phyloP scores from a whole-genome alignment of 768 basidiomycete genomes.

The Krasilnikovozyma curviuscula region DNA sequence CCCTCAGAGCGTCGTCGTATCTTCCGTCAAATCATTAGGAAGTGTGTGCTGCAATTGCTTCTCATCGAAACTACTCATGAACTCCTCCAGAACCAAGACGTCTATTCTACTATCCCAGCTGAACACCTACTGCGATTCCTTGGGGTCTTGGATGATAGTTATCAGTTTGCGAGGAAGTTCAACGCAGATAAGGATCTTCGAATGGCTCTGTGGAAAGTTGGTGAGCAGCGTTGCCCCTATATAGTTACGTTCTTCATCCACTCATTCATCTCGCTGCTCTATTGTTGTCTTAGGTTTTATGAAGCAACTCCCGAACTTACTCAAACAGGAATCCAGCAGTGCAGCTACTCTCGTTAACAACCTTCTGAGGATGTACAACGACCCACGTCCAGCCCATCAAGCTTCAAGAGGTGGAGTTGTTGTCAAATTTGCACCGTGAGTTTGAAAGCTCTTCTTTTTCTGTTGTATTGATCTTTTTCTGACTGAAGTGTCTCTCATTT shows the following conservation, averaged over 20 bases:
- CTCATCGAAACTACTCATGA: slow-evolving; percentile 96
- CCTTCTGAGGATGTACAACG: slow-evolving; percentile 80
- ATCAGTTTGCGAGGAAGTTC: slow-evolving; percentile 90
- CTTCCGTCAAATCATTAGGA: slow-evolving; percentile 98
- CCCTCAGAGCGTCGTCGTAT: slow-evolving; percentile 51
- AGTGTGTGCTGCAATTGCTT: slow-evolving; percentile 90
- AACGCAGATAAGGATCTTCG: slow-evolving; percentile 96
- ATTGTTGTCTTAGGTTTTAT: slow-evolving; percentile 58
- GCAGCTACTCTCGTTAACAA: slow-evolving; percentile 87
- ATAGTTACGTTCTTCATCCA: background rate
- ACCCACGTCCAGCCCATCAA: slow-evolving; percentile 59
- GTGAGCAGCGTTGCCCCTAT: slow-evolving; percentile 50
- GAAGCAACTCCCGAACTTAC: slow-evolving; percentile 92
- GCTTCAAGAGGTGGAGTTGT: slow-evolving; percentile 41
- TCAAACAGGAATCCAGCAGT: slow-evolving; percentile 96
- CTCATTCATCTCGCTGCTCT: background rate
- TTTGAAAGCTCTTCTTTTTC: slow-evolving; percentile 22
- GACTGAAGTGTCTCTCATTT: background rate
- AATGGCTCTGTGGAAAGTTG: slow-evolving; percentile 98
- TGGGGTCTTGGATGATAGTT: slow-evolving; percentile 89
- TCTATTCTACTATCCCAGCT: slow-evolving; percentile 84
- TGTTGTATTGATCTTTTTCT: background rate
- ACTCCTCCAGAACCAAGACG: slow-evolving; percentile 70
- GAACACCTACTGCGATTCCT: slow-evolving; percentile 81
- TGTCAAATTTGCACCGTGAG: slow-evolving; percentile 47